Conservation (phyloP, 148 eudicot genomes). For the Rhododendron ferrugineum region DNA sequence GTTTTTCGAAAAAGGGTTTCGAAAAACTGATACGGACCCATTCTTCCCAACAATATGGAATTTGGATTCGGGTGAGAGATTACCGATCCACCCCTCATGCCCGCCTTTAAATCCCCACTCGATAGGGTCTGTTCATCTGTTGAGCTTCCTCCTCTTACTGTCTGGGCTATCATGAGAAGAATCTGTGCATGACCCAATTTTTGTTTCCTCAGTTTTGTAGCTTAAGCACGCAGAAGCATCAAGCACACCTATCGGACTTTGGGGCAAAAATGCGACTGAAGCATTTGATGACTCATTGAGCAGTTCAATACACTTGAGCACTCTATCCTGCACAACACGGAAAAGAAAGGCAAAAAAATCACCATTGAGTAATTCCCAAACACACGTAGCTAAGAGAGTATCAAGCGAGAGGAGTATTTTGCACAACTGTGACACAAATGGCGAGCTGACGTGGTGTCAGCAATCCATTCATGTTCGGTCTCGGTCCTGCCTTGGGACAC, state of each 20-base stretch:
- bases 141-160: slow-evolving; percentile 59
- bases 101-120: slow-evolving; percentile 9
- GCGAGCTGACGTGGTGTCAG: background rate
- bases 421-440: background rate
- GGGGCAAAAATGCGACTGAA: slow-evolving; percentile 33
- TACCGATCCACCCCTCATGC: background rate
- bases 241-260: slow-evolving; percentile 82
- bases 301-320: slow-evolving; percentile 57
- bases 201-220: slow-evolving; percentile 57
- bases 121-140: slow-evolving; percentile 29
- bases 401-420: background rate
- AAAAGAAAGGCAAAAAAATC: background rate
- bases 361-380: background rate
- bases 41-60: background rate
- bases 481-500: background rate
- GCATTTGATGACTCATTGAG: slow-evolving; percentile 39
- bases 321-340: slow-evolving; percentile 49
- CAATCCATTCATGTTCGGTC: background rate
- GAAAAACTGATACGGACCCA: background rate
- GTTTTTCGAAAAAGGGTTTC: background rate
- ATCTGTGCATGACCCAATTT: slow-evolving; percentile 46
- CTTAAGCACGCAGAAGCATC: slow-evolving; percentile 63
- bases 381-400: background rate
- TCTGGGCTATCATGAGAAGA: slow-evolving; percentile 36
- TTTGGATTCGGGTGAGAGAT: background rate